Conservation (phyloP, 371 early-diverging fungal genomes). For the Mortierella sp. region DNA sequence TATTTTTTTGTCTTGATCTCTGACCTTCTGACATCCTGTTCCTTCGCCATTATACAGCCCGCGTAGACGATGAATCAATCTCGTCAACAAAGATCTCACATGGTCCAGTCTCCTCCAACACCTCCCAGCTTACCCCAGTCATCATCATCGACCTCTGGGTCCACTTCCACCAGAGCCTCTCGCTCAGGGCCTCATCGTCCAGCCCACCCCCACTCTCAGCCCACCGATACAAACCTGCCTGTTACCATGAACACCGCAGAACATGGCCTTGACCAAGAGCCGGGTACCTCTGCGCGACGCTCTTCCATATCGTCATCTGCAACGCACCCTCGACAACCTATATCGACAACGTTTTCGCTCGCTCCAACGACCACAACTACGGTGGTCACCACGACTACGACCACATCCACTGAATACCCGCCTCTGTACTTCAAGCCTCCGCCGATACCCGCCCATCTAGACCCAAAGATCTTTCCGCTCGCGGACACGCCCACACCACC, state of each 20-base stretch:
- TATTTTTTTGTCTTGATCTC: neutral
- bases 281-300: neutral
- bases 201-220: neutral
- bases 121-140: slow-evolving; percentile 36
- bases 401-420: slow-evolving; percentile 69
- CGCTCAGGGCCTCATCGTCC: slow-evolving; percentile 28
- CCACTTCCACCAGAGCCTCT: slow-evolving; percentile 17
- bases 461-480: slow-evolving; percentile 66
- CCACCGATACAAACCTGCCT: slow-evolving; percentile 14
- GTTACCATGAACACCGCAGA: neutral
- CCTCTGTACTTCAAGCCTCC: slow-evolving; percentile 63
- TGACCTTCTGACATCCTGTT: neutral
- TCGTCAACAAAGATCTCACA: slow-evolving; percentile 19
- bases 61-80: slow-evolving; percentile 14
- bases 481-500: slow-evolving; percentile 72
- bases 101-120: slow-evolving; percentile 40
- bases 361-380: slow-evolving; percentile 61
- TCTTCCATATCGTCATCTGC: slow-evolving; percentile 1
- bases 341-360: slow-evolving; percentile 55
- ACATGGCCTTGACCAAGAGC: neutral
- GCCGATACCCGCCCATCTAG: slow-evolving; percentile 56
- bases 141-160: slow-evolving; percentile 15
- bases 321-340: slow-evolving; percentile 35
- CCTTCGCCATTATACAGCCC: neutral
- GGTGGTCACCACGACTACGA: slow-evolving; percentile 73